Evolutionary conservation across 805 yeast genomes (phyloP), one percentile per base, ranked within the genome.

Genomic region (Clavispora phyllophila): DNA sequence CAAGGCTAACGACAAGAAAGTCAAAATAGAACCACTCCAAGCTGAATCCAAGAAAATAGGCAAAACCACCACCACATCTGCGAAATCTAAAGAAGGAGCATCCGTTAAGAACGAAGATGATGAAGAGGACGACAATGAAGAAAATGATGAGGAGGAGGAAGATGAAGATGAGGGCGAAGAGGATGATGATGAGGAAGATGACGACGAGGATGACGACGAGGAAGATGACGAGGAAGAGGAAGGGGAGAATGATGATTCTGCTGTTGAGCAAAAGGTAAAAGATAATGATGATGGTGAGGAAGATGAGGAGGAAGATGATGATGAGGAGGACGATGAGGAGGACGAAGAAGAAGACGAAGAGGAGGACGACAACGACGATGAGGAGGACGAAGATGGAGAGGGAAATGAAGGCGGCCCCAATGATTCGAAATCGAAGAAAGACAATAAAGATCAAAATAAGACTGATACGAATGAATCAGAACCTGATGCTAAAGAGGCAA

Each of bases 261-360:
- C 46, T 48, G 47, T 32, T 39, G 50, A 37, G 44, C 44, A 35
- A 41, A 39, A 23, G 23, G 20, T 13, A n/a, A 15, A 26, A 12
- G 28, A 26, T 7, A 13, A 12, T 5, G 35, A 31, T 31, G 19
- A 18, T 15, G 25, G 22, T 18, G 25, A 34, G 5, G 19, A 20
- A 6, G 27, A 12, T 24, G 36, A 23, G n/a, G 32, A 36, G 13
- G 31, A 28, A 17, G 36, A 26, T 17, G 31, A 24, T 25, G 36
- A 12, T 20, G 28, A 36, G 8, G 43, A 39, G 27, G 34, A 27
- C 6, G 38, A 34, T 15, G 18, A 40, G 23, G 36, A 36, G 25
- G 24, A 22, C 5, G 28, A 26, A 5, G 28, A 26, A 5, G 28
- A 26, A 9, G 28, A 12, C 10, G 28, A 26, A 13, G n/a, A 34